A percentile compares a stretch with the other conserved stretches of the same genome.
These are phyloP conservation scores for Macroventuria anomochaeta DNA, from an alignment of 2,329 filamentous ascomycete genomes.

Conservation along the genomic window DNA sequence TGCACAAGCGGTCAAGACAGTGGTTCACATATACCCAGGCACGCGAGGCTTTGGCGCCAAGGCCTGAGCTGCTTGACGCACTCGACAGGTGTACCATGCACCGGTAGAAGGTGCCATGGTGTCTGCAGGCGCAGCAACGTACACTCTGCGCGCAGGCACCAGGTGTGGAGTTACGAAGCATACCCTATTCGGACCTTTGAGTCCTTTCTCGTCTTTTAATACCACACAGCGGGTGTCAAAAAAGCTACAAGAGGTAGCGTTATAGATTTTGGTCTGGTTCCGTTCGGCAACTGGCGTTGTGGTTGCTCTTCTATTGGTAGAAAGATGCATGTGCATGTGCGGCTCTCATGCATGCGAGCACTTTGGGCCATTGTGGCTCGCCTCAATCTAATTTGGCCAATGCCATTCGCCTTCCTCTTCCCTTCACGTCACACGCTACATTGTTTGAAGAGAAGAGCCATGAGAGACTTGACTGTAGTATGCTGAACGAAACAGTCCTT, in stretches of 20 bases:
- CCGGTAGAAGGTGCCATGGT: slow-evolving; percentile 34
- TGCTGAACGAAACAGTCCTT: too few species aligned
- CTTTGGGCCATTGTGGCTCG: slow-evolving; percentile 29
- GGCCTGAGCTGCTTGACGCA: slow-evolving; percentile 89
- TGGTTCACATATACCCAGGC: slow-evolving; percentile 91
- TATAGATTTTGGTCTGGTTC: slow-evolving; percentile 35
- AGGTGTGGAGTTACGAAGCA: slow-evolving; percentile 3
- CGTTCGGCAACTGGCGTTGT: slow-evolving; percentile 38
- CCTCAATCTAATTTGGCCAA: slow-evolving; percentile 37
- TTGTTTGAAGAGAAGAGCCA: too few species aligned
- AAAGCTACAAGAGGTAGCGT: slow-evolving; percentile 36
- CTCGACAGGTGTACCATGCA: slow-evolving; percentile 75
- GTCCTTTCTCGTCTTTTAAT: slow-evolving; percentile 30
- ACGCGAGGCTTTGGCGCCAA: slow-evolving; percentile 73
- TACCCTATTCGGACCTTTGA: slow-evolving; percentile 17
- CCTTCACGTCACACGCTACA: too few species aligned
- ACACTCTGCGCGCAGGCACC: slow-evolving; percentile 20
- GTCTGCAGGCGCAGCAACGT: slow-evolving; percentile 18
- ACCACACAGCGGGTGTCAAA: slow-evolving; percentile 40
- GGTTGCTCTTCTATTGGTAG: slow-evolving; percentile 42
- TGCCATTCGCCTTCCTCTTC: slow-evolving; percentile 16
- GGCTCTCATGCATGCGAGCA: slow-evolving; percentile 32
- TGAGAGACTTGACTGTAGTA: too few species aligned
- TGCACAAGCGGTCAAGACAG: slow-evolving; percentile 84
- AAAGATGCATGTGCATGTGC: slow-evolving; percentile 44